A percentile compares a stretch with the other conserved stretches of the same genome.
These are phyloP conservation scores for Tirmania nivea DNA, from an alignment of 495 filamentous ascomycete genomes.

Conservation along the genomic window DNA sequence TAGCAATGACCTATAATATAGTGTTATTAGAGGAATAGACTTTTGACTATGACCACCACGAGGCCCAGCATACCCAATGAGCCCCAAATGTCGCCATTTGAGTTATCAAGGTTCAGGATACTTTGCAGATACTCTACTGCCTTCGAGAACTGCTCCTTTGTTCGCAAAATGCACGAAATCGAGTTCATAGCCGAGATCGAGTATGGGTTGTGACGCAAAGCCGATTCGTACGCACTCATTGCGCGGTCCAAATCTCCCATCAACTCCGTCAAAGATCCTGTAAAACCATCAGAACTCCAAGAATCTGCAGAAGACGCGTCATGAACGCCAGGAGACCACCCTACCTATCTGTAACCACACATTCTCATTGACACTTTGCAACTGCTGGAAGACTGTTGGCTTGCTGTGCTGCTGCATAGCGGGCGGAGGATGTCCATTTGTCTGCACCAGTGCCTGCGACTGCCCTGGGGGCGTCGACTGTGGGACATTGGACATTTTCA, in stretches of 20 bases:
- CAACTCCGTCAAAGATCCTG: constrained; percentile 69
- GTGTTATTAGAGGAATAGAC: constrained; percentile 5
- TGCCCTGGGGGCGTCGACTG: not conserved
- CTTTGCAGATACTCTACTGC: constrained; percentile 83
- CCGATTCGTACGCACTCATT: constrained; percentile 69
- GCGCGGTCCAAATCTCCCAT: constrained; percentile 78
- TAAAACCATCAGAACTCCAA: constrained; percentile 1
- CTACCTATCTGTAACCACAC: constrained; percentile 91
- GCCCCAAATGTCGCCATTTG: constrained; percentile 91
- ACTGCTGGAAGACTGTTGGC: constrained; percentile 35
- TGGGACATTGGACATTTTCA: not conserved
- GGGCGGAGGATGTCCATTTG: constrained; percentile 17
- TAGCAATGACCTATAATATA: constrained; percentile 61
- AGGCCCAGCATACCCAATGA: constrained; percentile 44
- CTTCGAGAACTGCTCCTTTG: constrained; percentile 80
- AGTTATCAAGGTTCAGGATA: constrained; percentile 71
- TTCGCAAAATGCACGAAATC: constrained; percentile 73
- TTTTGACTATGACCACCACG: not conserved
- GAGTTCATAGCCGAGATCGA: constrained; percentile 88
- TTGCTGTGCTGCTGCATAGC: constrained; percentile 34
- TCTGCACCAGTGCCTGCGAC: not conserved
- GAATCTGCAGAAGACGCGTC: not conserved
- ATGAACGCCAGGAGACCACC: constrained; percentile 12
- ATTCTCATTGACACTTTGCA: constrained; percentile 50
- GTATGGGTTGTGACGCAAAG: constrained; percentile 65